These are phyloP conservation scores for Coemansia sp. DNA, from an alignment of 192 early-diverging fungal species.

Conservation along the genomic window DNA sequence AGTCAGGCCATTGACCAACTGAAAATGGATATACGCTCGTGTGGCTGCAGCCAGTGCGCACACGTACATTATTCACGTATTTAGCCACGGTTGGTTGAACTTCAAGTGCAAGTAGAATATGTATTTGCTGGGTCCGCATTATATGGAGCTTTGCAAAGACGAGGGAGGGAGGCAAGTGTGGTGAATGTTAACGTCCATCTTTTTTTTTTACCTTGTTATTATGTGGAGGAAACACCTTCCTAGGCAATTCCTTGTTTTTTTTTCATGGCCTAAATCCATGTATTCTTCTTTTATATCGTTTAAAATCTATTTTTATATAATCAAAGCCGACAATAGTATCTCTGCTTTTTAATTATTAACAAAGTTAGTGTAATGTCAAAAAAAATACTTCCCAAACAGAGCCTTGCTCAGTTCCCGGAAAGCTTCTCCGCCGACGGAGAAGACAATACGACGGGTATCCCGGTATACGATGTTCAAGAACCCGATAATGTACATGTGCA, in stretches of 20 bases:
- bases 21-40: background rate
- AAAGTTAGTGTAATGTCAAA: background rate
- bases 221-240: background rate
- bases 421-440: background rate
- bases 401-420: conserved; percentile 10
- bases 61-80: conserved; percentile 9
- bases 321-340: background rate
- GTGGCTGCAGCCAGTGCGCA: conserved; percentile 10
- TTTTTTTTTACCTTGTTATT: background rate
- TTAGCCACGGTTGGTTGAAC: conserved; percentile 2
- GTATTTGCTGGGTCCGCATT: background rate
- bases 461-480: background rate
- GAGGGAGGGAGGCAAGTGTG: background rate
- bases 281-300: background rate
- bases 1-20: conserved; percentile 2
- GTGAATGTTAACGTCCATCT: background rate
- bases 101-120: background rate
- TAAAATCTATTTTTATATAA: background rate
- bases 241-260: background rate
- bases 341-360: background rate
- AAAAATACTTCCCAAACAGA: background rate
- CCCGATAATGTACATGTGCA: background rate
- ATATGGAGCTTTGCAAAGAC: no score
- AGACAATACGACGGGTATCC: background rate
- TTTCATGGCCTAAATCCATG: background rate